phyloP scores from a whole-genome alignment of 1,284 basidiomycete genomes.

The Rhizoctonia solani region DNA sequence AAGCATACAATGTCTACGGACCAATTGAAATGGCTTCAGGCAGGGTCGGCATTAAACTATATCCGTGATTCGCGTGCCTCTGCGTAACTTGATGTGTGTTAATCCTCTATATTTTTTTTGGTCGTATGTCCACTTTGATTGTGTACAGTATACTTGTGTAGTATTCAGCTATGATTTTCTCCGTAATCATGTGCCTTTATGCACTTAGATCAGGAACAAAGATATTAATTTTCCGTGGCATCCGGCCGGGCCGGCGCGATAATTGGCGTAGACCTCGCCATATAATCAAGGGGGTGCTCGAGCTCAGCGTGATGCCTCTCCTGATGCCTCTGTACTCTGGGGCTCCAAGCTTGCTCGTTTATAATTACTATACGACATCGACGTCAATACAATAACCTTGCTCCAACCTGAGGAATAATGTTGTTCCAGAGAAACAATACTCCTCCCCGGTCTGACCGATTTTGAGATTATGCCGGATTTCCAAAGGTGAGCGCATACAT shows the following conservation, averaged over 20 bases:
- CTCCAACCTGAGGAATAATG: neutral
- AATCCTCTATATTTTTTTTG: neutral
- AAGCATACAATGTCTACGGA: slow-evolving; percentile 88
- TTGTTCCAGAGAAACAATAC: slow-evolving; percentile 7
- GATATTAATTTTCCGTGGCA: slow-evolving; percentile 12
- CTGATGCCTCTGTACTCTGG: neutral
- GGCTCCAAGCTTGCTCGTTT: neutral
- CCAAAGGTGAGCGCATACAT: neutral
- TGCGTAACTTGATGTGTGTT: neutral
- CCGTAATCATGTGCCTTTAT: slow-evolving; percentile 8
- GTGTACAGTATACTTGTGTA: neutral
- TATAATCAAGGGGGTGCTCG: neutral
- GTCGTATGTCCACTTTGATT: neutral
- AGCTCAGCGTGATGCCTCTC: neutral
- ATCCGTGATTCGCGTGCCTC: slow-evolving; percentile 48
- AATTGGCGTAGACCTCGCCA: neutral
- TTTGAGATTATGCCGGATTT: neutral
- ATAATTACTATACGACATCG: neutral
- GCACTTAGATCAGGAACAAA: neutral
- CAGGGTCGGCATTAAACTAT: slow-evolving; percentile 86
- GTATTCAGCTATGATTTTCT: slow-evolving; percentile 3
- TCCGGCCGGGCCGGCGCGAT: slow-evolving; percentile 23
- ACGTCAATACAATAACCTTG: neutral
- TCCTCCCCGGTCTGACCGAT: slow-evolving; percentile 7
- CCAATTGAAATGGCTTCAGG: slow-evolving; percentile 84